Conservation (phyloP, 2,329 filamentous ascomycete species). For the Ophiocordyceps camponoti-rufipedis region DNA sequence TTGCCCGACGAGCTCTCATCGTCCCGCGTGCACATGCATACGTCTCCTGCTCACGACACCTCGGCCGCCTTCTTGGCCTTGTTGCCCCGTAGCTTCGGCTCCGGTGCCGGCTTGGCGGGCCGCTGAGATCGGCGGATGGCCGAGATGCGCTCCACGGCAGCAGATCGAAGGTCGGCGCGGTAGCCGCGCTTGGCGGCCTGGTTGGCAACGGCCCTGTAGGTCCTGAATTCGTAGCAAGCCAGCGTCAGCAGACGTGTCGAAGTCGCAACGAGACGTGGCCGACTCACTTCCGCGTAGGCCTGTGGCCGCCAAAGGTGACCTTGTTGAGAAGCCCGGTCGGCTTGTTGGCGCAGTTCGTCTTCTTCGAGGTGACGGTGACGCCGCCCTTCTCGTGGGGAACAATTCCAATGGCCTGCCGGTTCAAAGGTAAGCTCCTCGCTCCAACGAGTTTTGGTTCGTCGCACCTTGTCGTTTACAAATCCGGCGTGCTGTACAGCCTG, state of each 20-base stretch:
- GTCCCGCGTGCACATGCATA: neutral
- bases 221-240: slow-evolving; percentile 29
- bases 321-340: slow-evolving; percentile 49
- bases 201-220: slow-evolving; percentile 78
- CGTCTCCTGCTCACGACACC: slow-evolving; percentile 4
- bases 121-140: slow-evolving; percentile 68
- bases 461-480: slow-evolving; percentile 85
- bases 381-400: slow-evolving; percentile 58
- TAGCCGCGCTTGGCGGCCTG: slow-evolving; percentile 70
- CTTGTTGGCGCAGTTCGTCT: slow-evolving; percentile 50
- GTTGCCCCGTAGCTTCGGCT: slow-evolving; percentile 58
- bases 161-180: slow-evolving; percentile 58
- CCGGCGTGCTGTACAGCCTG: slow-evolving; percentile 53
- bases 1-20: neutral
- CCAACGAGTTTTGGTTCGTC: neutral
- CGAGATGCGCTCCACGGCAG: slow-evolving; percentile 71
- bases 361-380: slow-evolving; percentile 73
- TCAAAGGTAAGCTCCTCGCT: slow-evolving; percentile 6
- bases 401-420: slow-evolving; percentile 60
- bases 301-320: slow-evolving; percentile 52
- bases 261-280: no score
- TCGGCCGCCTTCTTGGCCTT: slow-evolving; percentile 57
- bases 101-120: slow-evolving; percentile 56
- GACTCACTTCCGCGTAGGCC: slow-evolving; percentile 51
- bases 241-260: slow-evolving; percentile 5